These are phyloP conservation scores for Dothideomycetidae sp. DNA, from an alignment of 2,329 filamentous ascomycete genomes.

Conservation along the genomic window DNA sequence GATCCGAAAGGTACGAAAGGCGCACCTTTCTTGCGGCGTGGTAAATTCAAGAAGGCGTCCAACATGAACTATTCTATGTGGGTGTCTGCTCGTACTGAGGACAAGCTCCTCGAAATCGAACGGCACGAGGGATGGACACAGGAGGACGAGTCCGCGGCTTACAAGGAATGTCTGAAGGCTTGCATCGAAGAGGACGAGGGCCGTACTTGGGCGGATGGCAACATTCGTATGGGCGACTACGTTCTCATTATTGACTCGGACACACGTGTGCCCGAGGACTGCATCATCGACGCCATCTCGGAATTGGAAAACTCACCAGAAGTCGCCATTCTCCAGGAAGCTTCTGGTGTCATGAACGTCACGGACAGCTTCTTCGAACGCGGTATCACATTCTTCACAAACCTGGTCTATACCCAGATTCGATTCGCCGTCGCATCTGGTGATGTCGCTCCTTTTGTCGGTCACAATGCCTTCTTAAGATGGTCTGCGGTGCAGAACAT, in stretches of 20 bases:
- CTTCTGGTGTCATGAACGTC: constrained; percentile 66
- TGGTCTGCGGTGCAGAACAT: constrained; percentile 65
- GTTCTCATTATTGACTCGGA: constrained; percentile 68
- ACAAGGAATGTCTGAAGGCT: constrained; percentile 48
- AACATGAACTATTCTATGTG: constrained; percentile 60
- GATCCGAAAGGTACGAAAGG: constrained; percentile 39
- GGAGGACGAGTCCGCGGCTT: constrained; percentile 51
- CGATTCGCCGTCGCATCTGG: constrained; percentile 64
- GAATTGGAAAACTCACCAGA: constrained; percentile 71
- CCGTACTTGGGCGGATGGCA: constrained; percentile 68
- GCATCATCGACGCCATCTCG: constrained; percentile 62
- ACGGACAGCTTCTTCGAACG: constrained; percentile 49
- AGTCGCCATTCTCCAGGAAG: constrained; percentile 66
- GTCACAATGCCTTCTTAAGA: constrained; percentile 64
- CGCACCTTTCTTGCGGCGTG: constrained; percentile 39
- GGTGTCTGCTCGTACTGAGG: constrained; percentile 52
- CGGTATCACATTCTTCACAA: constrained; percentile 32
- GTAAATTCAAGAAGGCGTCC: constrained; percentile 60
- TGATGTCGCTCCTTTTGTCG: constrained; percentile 65
- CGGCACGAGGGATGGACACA: constrained; percentile 52
- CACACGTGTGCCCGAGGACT: constrained; percentile 63
- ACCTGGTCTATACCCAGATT: constrained; percentile 64
- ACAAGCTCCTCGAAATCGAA: constrained; percentile 45
- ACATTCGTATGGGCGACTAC: constrained; percentile 75
- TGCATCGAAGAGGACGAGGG: constrained; percentile 50